phyloP scores from a whole-genome alignment of 176 grass and related monocot species.

The Dendrocalamus sinicus region DNA sequence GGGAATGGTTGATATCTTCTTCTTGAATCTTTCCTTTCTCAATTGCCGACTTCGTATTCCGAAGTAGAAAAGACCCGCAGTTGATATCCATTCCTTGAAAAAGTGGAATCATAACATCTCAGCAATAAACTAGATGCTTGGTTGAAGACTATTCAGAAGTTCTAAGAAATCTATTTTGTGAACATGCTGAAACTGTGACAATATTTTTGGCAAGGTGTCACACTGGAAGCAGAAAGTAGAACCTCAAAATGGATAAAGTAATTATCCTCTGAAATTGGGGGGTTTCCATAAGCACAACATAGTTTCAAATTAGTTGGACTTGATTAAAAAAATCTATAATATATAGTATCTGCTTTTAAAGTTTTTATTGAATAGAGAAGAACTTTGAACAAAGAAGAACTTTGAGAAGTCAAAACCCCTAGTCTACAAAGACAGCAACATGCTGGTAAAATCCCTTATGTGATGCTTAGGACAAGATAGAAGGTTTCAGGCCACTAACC shows the following conservation, averaged over 20 bases:
- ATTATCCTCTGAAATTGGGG: neutral
- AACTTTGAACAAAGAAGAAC: neutral
- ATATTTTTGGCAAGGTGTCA: neutral
- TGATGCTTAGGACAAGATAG: neutral
- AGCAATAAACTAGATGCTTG: neutral
- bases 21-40: constrained; percentile 79
- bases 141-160: neutral
- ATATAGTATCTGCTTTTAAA: neutral
- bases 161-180: constrained; percentile 14
- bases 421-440: constrained; percentile 7
- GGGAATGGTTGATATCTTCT: constrained; percentile 74
- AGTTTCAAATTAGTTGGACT: constrained; percentile 6
- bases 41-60: constrained; percentile 67
- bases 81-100: constrained; percentile 97
- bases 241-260: neutral
- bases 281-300: neutral
- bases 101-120: neutral
- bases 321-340: neutral
- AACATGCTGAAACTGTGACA: neutral
- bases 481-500: constrained; percentile 50
- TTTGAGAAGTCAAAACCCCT: neutral
- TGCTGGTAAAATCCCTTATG: neutral
- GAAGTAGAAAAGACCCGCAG: constrained; percentile 80
- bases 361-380: neutral
- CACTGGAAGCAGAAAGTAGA: constrained; percentile 16